Base-by-base conservation (phyloP, 1,284 basidiomycete genomes). In the Naganishia liquefaciens region DNA sequence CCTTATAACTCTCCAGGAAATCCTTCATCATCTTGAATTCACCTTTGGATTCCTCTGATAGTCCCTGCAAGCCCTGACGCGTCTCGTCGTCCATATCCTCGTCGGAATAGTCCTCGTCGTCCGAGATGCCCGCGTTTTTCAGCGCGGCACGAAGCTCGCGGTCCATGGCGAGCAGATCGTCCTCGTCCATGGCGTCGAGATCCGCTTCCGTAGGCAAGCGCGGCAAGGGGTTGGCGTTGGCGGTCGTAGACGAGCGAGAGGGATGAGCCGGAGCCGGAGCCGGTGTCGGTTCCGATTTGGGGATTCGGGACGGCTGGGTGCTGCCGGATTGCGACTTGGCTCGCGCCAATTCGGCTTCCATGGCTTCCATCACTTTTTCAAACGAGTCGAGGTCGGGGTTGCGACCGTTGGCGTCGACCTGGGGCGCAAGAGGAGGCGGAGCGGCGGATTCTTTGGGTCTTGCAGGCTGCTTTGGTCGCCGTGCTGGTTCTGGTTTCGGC, bases 1-100 rank as follows among this genome's bases (percentile, higher is more conserved):
- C 88, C 75, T 90, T 91, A 82, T 91, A 95, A 75, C 92, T 95
- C 80, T 95, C 90, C 74, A 98, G 79, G 78, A 98, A 92, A 77
- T 95, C 93, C 77, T 90, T 93, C 81, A 98, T 94, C 72, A 97
- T 80, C 70, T 87, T 87, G 77, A 93, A 94, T 76, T 97, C 90
- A 71, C 85, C 81, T 53, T 84, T 82, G 13, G 73, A 79, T 1
- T 80, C 83, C 1, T 70, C 73, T 15, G 71, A 68, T 37, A 76
- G 46, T 11, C 65, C 66, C 15, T 61, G 63, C 27, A 65, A 68
- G 15, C 78, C 81, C 9, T 83, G 84, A 43, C 84, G 84, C 7
- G 82, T 84, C 15, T 83, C 83, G 15, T 84, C 84, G 19, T 81
- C 82, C 7, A 55, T 68, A 6, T 64, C 69, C 46, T 70, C 68